Percentiles rank a stretch among this genome's conserved stretches.
Evolutionary conservation across 257 asterid species (phyloP).

Genomic region (Salvia miltiorrhiza): DNA sequence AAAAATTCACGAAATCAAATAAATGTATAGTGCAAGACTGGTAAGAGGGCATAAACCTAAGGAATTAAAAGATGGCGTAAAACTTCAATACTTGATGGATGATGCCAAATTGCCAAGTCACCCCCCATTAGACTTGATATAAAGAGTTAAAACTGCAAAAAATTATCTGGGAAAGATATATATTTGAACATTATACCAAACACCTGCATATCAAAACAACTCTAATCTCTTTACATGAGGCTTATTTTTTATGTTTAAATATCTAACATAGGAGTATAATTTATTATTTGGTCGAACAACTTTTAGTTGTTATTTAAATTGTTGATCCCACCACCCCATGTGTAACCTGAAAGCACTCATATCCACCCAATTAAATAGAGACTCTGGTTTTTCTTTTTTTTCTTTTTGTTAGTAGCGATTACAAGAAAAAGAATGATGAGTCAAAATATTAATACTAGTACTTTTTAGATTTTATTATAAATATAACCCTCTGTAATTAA

Average conservation of each 20-base stretch:
- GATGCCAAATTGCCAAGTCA: too few relatives aligned
- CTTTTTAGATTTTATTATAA: background rate
- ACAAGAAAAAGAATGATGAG: background rate
- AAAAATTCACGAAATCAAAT: too few relatives aligned
- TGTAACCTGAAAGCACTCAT: slow-evolving; percentile 13
- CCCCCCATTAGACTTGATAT: too few relatives aligned
- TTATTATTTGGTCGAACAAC: background rate
- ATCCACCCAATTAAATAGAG: slow-evolving; percentile 4
- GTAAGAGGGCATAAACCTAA: too few relatives aligned
- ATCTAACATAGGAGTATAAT: background rate
- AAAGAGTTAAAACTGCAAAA: too few relatives aligned
- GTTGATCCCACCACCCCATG: slow-evolving; percentile 13
- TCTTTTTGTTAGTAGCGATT: background rate
- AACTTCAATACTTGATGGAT: too few relatives aligned
- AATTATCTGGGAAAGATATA: too few relatives aligned
- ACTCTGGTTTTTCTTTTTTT: background rate
- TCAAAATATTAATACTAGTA: background rate
- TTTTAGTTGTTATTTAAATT: background rate
- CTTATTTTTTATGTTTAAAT: background rate
- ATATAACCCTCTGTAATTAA: too few relatives aligned
- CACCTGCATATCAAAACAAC: too few relatives aligned
- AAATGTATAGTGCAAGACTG: too few relatives aligned
- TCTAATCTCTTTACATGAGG: background rate
- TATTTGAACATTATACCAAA: too few relatives aligned
- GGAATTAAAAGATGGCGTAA: too few relatives aligned